These are phyloP conservation scores for Musa schizocarpa DNA, from an alignment of 176 grass and related monocot genomes.

Conservation along the genomic window DNA sequence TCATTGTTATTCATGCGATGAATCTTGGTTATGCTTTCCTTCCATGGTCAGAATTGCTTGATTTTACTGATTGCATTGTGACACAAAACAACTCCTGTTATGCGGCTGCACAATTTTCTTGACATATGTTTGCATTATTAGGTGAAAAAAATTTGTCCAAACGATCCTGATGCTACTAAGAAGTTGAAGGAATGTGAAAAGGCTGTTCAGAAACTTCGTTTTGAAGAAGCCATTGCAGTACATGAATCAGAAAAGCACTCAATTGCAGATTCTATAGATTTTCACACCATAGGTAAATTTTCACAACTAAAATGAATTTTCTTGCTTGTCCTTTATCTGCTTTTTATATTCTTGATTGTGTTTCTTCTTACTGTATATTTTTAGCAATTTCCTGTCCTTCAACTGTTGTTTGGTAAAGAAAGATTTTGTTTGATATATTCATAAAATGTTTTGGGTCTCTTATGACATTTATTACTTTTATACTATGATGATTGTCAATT, in stretches of 20 bases:
- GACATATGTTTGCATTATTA: slow-evolving; percentile 15
- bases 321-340: not conserved
- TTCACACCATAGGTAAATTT: slow-evolving; percentile 48
- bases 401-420: not conserved
- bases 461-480: too few relatives aligned
- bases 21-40: too few relatives aligned
- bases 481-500: too few relatives aligned
- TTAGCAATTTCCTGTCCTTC: too few relatives aligned
- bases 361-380: slow-evolving; percentile 15
- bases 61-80: not conserved
- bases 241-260: slow-evolving; percentile 31
- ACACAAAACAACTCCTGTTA: not conserved
- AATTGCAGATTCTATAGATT: slow-evolving; percentile 66
- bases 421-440: not conserved
- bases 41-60: too few relatives aligned
- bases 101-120: not conserved
- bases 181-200: slow-evolving; percentile 96
- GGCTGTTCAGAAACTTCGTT: slow-evolving; percentile 80
- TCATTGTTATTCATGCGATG: too few relatives aligned
- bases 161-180: slow-evolving; percentile 76
- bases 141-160: slow-evolving; percentile 81
- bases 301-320: not conserved
- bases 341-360: slow-evolving; percentile 1
- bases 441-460: too few relatives aligned
- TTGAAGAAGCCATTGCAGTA: slow-evolving; percentile 81